A percentile compares a stretch with the other conserved stretches of the same genome.
These are phyloP conservation scores for Talaromyces amestolkiae DNA, from an alignment of 2,329 filamentous ascomycete genomes.

Conservation along the genomic window DNA sequence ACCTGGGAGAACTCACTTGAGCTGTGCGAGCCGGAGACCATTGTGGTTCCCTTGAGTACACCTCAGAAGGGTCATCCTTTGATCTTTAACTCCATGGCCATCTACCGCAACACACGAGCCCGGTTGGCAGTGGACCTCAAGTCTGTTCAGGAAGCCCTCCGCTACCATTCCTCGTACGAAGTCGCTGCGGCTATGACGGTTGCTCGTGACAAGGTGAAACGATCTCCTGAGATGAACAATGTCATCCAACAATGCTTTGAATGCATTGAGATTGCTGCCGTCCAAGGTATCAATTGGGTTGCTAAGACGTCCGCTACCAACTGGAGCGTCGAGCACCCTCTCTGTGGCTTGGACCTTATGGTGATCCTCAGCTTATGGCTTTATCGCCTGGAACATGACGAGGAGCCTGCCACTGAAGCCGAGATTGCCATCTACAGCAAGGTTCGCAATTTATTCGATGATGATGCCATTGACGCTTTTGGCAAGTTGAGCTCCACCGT, in stretches of 20 bases:
- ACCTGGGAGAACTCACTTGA: slow-evolving; percentile 99
- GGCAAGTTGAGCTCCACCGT: slow-evolving; percentile 93
- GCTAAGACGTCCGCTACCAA: slow-evolving; percentile 96
- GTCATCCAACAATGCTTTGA: slow-evolving; percentile 97
- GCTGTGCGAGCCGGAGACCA: slow-evolving; percentile 85
- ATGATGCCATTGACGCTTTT: slow-evolving; percentile 80
- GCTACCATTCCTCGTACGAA: slow-evolving; percentile 96
- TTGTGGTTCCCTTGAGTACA: slow-evolving; percentile 83
- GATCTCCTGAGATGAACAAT: slow-evolving; percentile 96
- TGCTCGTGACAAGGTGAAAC: slow-evolving; percentile 88
- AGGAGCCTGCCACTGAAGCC: slow-evolving; percentile 62
- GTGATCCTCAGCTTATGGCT: slow-evolving; percentile 97
- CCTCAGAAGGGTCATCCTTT: slow-evolving; percentile 94
- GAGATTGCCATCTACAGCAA: slow-evolving; percentile 57
- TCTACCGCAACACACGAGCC: slow-evolving; percentile 90
- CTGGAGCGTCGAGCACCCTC: slow-evolving; percentile 97
- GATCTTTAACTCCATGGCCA: slow-evolving; percentile 96
- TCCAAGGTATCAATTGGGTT: slow-evolving; percentile 95
- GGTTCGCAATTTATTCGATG: slow-evolving; percentile 78
- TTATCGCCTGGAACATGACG: slow-evolving; percentile 98
- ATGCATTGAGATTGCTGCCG: slow-evolving; percentile 91
- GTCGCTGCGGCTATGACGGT: slow-evolving; percentile 95
- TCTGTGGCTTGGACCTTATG: slow-evolving; percentile 95
- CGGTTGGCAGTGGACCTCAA: slow-evolving; percentile 94
- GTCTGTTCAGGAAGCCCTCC: slow-evolving; percentile 89